These are phyloP conservation scores for Trematosphaeria pertusa DNA, from an alignment of 2,329 filamentous ascomycete species.

Conservation along the genomic window DNA sequence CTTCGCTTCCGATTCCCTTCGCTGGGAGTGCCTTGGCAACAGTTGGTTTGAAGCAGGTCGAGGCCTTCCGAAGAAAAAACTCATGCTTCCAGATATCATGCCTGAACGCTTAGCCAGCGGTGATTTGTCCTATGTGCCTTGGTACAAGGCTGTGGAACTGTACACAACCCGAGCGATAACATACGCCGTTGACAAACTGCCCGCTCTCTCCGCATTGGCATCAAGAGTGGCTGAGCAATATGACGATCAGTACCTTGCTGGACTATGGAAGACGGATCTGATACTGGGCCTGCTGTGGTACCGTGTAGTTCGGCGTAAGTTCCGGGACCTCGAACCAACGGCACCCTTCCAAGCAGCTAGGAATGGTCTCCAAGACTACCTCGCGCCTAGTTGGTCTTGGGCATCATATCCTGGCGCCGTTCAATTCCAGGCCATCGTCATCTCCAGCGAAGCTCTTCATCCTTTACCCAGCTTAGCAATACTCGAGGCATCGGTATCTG, in stretches of 20 bases:
- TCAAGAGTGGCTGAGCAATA: background rate
- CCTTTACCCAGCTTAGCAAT: background rate
- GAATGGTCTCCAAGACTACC: background rate
- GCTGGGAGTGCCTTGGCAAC: slow-evolving; percentile 5
- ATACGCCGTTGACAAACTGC: background rate
- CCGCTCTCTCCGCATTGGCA: background rate
- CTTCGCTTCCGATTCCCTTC: background rate
- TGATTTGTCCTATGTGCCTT: background rate
- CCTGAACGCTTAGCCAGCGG: background rate
- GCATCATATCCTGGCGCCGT: background rate
- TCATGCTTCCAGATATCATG: background rate
- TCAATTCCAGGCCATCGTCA: background rate
- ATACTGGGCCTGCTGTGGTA: background rate
- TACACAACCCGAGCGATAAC: background rate
- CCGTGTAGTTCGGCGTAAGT: background rate
- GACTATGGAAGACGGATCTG: background rate
- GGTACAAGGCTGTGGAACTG: background rate
- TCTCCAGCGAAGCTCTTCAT: background rate
- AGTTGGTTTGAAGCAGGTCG: background rate
- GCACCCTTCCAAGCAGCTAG: background rate
- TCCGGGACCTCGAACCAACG: background rate
- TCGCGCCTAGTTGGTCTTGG: background rate
- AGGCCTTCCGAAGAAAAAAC: background rate
- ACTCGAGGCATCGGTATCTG: background rate
- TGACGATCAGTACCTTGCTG: background rate